Evolutionary conservation across 108 stramenopile species (phyloP), one percentile per base, ranked within the genome.

Genomic region (Fragilariopsis cylindrus): DNA sequence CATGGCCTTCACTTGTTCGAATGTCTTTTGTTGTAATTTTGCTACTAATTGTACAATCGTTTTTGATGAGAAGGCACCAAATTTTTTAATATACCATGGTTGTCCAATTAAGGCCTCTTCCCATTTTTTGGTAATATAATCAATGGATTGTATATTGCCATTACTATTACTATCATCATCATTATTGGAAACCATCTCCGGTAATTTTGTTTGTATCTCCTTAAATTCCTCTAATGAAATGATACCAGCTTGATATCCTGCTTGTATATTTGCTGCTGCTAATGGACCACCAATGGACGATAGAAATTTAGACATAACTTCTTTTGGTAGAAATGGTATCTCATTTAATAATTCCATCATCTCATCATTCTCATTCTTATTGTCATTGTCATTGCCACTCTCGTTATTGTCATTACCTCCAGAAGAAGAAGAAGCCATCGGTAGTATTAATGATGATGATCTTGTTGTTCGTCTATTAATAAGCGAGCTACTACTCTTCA

Each of bases 31-130:
- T 44, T 63, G 62, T n/a, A 63, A 44, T 44, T 63, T 63, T 1
- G 62, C 62, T 9, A 63, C 62, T 44, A 63, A 44, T 4, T n/a
- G 39, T 12, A 63, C 62, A 21, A 63, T 40, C 18, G 62, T 45
- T 9, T 1, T n/a, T 0, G 39, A n/a, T 0, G 62, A 42, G 13
- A 63, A 1, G 0, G 8, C 15, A 4, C 62, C 19, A 0, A 63
- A n/a, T 2, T 41, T 43, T 9, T 40, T 42, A 0, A 63, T 18
- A 44, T 30, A 44, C 62, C 62, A 63, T 0, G 62, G 62, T 44
- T 63, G 62, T 43, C 62, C 62, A n/a, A 13, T 1, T 0, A 41
- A 9, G 1, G 62, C 4, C 4, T 41, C 62, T n/a, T 45, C 15
- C 62, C 62, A 63, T n/a, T 9, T 2, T 0, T 8, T 4, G 1